A percentile compares a stretch with the other conserved stretches of the same genome.
phyloP scores from a whole-genome alignment of 371 early-diverging fungal genomes.

The Dentiscutata heterogama region DNA sequence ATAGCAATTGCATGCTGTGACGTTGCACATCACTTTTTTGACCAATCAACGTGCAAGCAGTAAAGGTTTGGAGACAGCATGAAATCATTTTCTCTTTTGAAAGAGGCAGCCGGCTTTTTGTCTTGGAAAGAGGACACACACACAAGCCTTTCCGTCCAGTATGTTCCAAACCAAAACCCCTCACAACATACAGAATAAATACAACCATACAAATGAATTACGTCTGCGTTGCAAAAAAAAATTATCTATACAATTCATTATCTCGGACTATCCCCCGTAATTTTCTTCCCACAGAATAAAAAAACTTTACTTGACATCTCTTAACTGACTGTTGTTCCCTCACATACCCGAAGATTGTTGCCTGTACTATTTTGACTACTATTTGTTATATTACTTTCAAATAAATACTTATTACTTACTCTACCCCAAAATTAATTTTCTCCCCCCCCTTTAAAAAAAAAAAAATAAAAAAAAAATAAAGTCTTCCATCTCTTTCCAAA shows the following conservation, averaged over 20 bases:
- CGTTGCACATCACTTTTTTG: slow-evolving; percentile 22
- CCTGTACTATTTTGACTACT: slow-evolving; percentile 11
- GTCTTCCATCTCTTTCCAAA: not conserved
- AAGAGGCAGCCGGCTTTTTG: slow-evolving; percentile 34
- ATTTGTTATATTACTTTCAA: not conserved
- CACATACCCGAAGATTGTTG: slow-evolving; percentile 29
- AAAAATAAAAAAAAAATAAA: not conserved
- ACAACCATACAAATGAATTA: slow-evolving; percentile 38
- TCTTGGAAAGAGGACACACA: slow-evolving; percentile 33
- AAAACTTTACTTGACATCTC: not conserved
- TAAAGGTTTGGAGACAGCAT: slow-evolving; percentile 40
- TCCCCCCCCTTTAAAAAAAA: no score
- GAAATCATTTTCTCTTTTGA: slow-evolving; percentile 41
- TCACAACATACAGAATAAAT: slow-evolving; percentile 35
- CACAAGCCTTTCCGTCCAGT: slow-evolving; percentile 37
- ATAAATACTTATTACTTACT: slow-evolving; percentile 21
- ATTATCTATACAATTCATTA: slow-evolving; percentile 21
- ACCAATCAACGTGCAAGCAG: slow-evolving; percentile 15
- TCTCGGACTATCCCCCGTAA: slow-evolving; percentile 13
- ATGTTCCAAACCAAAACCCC: slow-evolving; percentile 35
- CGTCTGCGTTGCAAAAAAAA: slow-evolving; percentile 39
- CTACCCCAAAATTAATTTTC: not conserved
- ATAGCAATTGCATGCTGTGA: slow-evolving; percentile 32
- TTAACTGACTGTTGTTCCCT: slow-evolving; percentile 14
- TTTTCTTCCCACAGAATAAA: slow-evolving; percentile 32